These are phyloP conservation scores for Penicillium angulare DNA, from an alignment of 495 filamentous ascomycete genomes.

Conservation along the genomic window DNA sequence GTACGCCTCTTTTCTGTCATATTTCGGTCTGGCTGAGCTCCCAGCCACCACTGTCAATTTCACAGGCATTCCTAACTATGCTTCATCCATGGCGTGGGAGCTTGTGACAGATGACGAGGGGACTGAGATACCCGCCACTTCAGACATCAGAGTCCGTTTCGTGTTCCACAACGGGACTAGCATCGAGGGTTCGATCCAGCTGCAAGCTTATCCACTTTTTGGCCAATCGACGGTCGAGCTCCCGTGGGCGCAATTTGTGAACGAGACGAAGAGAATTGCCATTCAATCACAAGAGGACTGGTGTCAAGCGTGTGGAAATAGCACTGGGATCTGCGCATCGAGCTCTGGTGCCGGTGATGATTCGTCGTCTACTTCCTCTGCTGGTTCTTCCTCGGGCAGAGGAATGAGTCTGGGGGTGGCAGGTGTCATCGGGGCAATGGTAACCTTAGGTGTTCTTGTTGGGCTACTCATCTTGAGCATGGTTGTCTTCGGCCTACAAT, in stretches of 20 bases:
- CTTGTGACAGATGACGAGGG: conserved; percentile 48
- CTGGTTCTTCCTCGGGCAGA: conserved; percentile 4
- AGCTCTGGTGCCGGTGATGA: neutral
- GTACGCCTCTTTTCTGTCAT: conserved; percentile 50
- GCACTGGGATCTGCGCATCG: neutral
- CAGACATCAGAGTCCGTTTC: conserved; percentile 48
- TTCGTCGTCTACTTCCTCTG: conserved; percentile 4
- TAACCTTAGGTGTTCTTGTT: conserved; percentile 56
- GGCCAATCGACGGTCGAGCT: conserved; percentile 31
- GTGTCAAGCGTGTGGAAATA: conserved; percentile 31
- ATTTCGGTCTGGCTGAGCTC: conserved; percentile 52
- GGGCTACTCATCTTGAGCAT: conserved; percentile 23
- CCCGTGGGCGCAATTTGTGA: conserved; percentile 45
- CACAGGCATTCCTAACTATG: conserved; percentile 51
- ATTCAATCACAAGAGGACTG: conserved; percentile 38
- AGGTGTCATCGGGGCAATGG: conserved; percentile 63
- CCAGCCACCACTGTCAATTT: conserved; percentile 32
- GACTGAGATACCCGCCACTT: conserved; percentile 31
- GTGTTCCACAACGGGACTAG: conserved; percentile 54
- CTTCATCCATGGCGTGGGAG: conserved; percentile 54
- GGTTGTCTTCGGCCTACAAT: neutral
- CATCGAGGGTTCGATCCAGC: conserved; percentile 16
- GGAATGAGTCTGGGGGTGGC: conserved; percentile 42
- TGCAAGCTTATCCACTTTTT: conserved; percentile 43
- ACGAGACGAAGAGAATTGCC: conserved; percentile 39